Evolutionary conservation across 345 rosid species (phyloP).

Genomic region (Hypericum androsaemum): DNA sequence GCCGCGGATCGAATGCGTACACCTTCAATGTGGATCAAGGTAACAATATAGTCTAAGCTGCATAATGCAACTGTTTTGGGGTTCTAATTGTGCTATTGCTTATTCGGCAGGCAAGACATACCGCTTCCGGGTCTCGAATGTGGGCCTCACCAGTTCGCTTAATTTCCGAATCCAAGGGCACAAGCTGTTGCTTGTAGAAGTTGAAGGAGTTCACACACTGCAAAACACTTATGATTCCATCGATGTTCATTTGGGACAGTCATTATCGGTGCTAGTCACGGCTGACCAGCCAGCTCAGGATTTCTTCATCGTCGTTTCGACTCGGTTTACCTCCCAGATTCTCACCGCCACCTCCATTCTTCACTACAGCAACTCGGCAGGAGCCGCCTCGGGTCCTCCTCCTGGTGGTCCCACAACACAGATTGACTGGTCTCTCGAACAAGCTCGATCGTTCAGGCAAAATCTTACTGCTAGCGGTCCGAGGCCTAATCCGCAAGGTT

Average conservation of each 20-base stretch:
- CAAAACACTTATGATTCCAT: constrained; percentile 57
- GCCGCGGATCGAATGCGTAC: constrained; percentile 47
- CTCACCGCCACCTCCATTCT: constrained; percentile 50
- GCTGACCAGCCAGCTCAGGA: constrained; percentile 60
- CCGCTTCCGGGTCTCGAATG: constrained; percentile 69
- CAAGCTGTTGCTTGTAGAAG: constrained; percentile 61
- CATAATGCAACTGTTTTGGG: background rate
- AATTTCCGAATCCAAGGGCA: constrained; percentile 83
- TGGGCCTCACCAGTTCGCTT: constrained; percentile 52
- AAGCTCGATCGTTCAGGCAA: constrained; percentile 54
- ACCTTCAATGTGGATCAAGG: constrained; percentile 54
- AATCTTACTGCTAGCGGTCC: constrained; percentile 79
- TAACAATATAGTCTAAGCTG: constrained; percentile 2
- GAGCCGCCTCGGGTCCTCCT: constrained; percentile 41
- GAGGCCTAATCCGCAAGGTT: constrained; percentile 82
- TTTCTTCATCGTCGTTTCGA: constrained; percentile 52
- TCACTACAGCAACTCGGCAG: constrained; percentile 57
- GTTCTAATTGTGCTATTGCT: no score
- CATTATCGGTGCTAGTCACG: constrained; percentile 57
- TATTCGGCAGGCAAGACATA: constrained; percentile 70
- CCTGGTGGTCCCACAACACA: constrained; percentile 65
- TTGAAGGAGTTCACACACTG: constrained; percentile 68
- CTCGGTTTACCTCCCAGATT: constrained; percentile 51
- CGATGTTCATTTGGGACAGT: constrained; percentile 69
- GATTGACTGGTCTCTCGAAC: constrained; percentile 71